phyloP scores from a whole-genome alignment of 1,139 yeast species.

The Kodamaea derodonti region DNA sequence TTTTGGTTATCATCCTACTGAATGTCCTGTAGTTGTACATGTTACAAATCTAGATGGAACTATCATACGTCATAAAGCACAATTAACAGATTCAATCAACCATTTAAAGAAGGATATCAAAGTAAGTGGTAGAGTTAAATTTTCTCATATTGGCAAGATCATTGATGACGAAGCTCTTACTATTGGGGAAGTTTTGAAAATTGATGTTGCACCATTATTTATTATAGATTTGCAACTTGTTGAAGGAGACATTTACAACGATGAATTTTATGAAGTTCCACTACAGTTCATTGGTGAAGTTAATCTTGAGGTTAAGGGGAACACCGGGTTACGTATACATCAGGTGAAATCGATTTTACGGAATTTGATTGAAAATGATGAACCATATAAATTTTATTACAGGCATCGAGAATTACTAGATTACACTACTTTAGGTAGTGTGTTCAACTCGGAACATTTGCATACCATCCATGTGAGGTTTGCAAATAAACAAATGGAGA shows the following conservation, averaged over 20 bases:
- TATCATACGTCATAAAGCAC: background rate
- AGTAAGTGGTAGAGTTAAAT: background rate
- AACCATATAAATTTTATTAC: background rate
- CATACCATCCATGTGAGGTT: background rate
- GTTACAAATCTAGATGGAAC: background rate
- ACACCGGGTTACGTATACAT: constrained; percentile 5
- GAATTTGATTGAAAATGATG: background rate
- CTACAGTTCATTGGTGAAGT: constrained; percentile 1
- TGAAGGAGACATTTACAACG: constrained; percentile 2
- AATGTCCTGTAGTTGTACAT: background rate
- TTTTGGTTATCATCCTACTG: background rate
- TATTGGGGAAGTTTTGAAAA: constrained; percentile 17
- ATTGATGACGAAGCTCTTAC: constrained; percentile 12
- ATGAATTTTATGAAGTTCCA: background rate
- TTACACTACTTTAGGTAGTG: background rate
- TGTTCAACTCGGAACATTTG: background rate
- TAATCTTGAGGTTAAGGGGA: constrained; percentile 1
- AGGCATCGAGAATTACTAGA: background rate
- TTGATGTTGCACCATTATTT: constrained; percentile 30
- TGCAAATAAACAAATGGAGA: background rate
- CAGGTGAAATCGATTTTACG: constrained; percentile 5
- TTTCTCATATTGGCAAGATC: constrained; percentile 8
- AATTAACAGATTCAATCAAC: constrained; percentile 4
- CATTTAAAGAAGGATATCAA: constrained; percentile 3
- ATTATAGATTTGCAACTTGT: constrained; percentile 5